Conservation (phyloP, 176 grass and related monocot species). For the Poa annua region DNA sequence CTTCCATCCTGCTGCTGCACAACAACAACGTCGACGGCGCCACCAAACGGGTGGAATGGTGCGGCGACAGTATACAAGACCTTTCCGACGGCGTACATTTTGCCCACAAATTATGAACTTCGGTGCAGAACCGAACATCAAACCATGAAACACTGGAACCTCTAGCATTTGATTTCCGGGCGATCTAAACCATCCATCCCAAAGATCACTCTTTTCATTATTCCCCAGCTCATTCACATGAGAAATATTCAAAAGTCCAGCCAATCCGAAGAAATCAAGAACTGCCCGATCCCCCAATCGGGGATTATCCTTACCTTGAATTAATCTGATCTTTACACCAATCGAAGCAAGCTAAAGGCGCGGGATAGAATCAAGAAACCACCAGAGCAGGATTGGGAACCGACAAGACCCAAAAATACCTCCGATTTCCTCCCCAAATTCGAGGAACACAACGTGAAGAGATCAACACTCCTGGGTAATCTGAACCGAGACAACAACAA, state of each 20-base stretch:
- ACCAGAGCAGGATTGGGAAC: slow-evolving; percentile 25
- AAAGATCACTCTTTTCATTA: slow-evolving; percentile 28
- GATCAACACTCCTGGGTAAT: slow-evolving; percentile 9
- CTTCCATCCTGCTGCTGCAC: slow-evolving; percentile 92
- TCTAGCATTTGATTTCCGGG: slow-evolving; percentile 12
- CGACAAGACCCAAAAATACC: slow-evolving; percentile 1
- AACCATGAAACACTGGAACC: slow-evolving; percentile 13
- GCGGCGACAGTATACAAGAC: slow-evolving; percentile 71
- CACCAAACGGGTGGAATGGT: slow-evolving; percentile 89
- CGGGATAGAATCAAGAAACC: slow-evolving; percentile 5
- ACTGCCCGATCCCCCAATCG: neutral
- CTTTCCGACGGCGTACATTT: slow-evolving; percentile 75
- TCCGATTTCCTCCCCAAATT: slow-evolving; percentile 12
- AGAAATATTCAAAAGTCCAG: slow-evolving; percentile 5
- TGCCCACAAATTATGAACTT: slow-evolving; percentile 28
- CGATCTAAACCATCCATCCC: neutral
- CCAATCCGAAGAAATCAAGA: slow-evolving; percentile 12
- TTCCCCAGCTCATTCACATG: slow-evolving; percentile 1
- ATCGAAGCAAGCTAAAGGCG: neutral
- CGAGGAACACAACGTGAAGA: neutral
- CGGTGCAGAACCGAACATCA: slow-evolving; percentile 43
- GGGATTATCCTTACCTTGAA: neutral
- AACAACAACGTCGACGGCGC: slow-evolving; percentile 70
- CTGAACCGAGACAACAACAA: slow-evolving; percentile 11
- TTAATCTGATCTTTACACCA: slow-evolving; percentile 3